Conservation (phyloP, 768 basidiomycete genomes). For the Ramaria sp. region DNA sequence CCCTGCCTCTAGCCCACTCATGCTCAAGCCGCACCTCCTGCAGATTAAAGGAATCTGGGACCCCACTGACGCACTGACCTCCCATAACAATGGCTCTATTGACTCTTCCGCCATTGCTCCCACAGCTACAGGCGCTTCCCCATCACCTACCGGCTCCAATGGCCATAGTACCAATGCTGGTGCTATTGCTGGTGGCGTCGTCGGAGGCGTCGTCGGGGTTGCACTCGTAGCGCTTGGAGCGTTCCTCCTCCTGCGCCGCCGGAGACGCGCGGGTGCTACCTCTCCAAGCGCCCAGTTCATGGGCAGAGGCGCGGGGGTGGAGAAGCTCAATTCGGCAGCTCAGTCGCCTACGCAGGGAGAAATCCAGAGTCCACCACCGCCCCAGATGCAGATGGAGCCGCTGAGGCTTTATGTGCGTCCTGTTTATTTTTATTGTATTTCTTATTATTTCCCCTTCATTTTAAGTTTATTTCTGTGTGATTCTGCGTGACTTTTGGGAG, state of each 20-base stretch:
- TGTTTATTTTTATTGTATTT: background rate
- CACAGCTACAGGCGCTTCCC: background rate
- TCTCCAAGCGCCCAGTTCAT: background rate
- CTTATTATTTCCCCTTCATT: too few relatives aligned
- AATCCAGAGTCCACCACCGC: background rate
- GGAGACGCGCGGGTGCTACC: conserved; percentile 15
- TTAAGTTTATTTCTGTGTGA: too few relatives aligned
- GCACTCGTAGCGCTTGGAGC: conserved; percentile 29
- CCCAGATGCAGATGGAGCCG: too few relatives aligned
- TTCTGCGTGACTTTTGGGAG: background rate
- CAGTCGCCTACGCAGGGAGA: background rate
- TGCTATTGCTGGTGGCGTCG: conserved; percentile 45
- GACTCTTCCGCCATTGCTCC: background rate
- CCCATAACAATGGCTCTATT: background rate
- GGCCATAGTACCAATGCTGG: conserved; percentile 26
- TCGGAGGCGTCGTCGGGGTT: conserved; percentile 44
- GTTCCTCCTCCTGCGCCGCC: conserved; percentile 41
- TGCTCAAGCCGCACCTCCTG: background rate
- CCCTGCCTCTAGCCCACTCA: background rate
- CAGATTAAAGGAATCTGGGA: background rate
- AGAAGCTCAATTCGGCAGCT: background rate
- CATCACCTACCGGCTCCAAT: background rate
- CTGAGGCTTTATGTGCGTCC: background rate
- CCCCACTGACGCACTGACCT: background rate
- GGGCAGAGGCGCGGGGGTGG: background rate